A percentile compares a stretch with the other conserved stretches of the same genome.
Evolutionary conservation across 345 rosid species (phyloP).

Genomic region (Carallia brachiata): DNA sequence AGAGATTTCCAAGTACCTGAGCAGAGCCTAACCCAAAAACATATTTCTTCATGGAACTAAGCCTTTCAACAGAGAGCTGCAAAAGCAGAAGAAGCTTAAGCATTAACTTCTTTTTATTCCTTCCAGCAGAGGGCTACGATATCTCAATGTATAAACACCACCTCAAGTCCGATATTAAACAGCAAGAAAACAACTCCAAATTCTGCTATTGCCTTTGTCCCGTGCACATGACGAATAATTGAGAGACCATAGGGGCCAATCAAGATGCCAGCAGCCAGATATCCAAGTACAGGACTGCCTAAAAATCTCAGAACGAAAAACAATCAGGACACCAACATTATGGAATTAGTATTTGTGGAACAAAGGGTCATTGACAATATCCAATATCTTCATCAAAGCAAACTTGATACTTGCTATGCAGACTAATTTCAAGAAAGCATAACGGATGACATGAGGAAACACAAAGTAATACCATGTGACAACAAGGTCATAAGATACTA

Average conservation of each 20-base stretch:
- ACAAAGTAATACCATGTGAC: not conserved
- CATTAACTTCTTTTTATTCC: conserved; percentile 12
- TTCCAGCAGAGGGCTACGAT: conserved; percentile 14
- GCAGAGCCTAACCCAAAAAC: conserved; percentile 97
- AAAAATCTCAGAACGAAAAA: conserved; percentile 35
- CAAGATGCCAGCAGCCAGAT: conserved; percentile 98
- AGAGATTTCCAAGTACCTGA: conserved; percentile 54
- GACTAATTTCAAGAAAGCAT: conserved; percentile 9
- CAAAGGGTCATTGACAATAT: not conserved
- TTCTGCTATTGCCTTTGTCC: conserved; percentile 97
- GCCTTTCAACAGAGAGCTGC: conserved; percentile 98
- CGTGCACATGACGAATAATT: conserved; percentile 93
- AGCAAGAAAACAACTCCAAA: conserved; percentile 98
- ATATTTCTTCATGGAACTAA: conserved; percentile 99
- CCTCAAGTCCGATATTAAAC: conserved; percentile 99
- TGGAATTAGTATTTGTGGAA: no score
- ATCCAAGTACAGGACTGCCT: conserved; percentile 99
- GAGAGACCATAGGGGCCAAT: conserved; percentile 98
- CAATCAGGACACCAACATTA: conserved; percentile 1
- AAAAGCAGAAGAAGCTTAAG: conserved; percentile 34
- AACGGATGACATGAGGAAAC: conserved; percentile 8
- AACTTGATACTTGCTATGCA: not conserved
- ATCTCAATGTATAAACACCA: conserved; percentile 30
- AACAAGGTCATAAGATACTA: conserved; percentile 7
- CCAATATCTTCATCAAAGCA: not conserved